A percentile compares a stretch with the other conserved stretches of the same genome.
These are phyloP conservation scores for Bullera alba DNA, from an alignment of 768 basidiomycete species.

Conservation along the genomic window DNA sequence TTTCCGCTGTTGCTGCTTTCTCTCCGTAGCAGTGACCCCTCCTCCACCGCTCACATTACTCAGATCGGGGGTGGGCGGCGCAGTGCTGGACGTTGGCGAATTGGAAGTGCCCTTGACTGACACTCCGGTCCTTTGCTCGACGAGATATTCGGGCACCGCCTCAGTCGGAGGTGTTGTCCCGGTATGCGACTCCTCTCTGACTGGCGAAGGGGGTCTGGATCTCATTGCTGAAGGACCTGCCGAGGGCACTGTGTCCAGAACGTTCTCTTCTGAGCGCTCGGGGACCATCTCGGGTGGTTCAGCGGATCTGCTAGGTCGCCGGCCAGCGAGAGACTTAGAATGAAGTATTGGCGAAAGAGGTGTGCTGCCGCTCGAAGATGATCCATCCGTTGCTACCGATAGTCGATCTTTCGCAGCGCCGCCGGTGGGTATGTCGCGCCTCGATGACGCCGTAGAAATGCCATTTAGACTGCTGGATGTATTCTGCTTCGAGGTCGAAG, in stretches of 20 bases:
- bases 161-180: not conserved
- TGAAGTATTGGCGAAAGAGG: constrained; percentile 16
- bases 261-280: constrained; percentile 27
- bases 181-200: constrained; percentile 14
- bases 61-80: constrained; percentile 3
- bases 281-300: constrained; percentile 31
- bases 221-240: not conserved
- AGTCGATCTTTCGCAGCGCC: not conserved
- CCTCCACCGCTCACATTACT: too few relatives aligned
- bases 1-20: constrained; percentile 1
- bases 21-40: constrained; percentile 8
- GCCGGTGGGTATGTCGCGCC: not conserved
- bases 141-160: not conserved
- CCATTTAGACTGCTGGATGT: constrained; percentile 9
- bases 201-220: constrained; percentile 27
- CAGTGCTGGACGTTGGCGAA: not conserved
- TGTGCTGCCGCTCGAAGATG: not conserved
- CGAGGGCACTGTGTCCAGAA: not conserved
- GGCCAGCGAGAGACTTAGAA: constrained; percentile 1
- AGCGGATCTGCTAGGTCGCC: constrained; percentile 25
- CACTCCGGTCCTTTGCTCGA: not conserved
- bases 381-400: not conserved
- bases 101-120: too few relatives aligned
- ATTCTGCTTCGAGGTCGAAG: constrained; percentile 4
- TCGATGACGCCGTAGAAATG: not conserved